Conservation (phyloP, 2,329 filamentous ascomycete species). For the Apiospora arundinis region DNA sequence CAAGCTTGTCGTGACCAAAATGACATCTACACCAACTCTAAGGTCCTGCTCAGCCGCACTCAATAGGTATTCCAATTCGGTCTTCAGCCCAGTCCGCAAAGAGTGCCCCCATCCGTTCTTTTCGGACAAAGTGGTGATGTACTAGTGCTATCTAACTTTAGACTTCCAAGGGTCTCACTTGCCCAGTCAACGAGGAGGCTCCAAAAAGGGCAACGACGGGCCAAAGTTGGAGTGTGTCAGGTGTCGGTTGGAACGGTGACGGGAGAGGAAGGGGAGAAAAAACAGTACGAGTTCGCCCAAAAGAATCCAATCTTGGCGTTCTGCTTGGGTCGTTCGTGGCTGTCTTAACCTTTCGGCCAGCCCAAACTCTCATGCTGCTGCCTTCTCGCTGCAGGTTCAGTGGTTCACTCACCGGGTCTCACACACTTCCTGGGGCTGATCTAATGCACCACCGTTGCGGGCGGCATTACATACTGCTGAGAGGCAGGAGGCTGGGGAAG, state of each 20-base stretch:
- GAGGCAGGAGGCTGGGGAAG: not conserved
- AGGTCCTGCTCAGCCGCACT: not conserved
- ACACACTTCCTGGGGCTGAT: conserved; percentile 11
- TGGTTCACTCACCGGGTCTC: not conserved
- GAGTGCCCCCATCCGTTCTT: not conserved
- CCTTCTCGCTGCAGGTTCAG: not conserved
- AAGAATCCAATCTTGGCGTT: not conserved
- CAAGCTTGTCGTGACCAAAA: not conserved
- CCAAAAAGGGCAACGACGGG: not conserved
- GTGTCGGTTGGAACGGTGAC: conserved; percentile 17
- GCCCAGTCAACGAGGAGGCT: not conserved
- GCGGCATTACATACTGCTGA: not conserved
- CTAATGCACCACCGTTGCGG: conserved; percentile 16
- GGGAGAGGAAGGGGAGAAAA: not conserved
- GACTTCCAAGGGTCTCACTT: conserved; percentile 15
- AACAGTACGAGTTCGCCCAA: not conserved
- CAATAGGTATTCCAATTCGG: not conserved
- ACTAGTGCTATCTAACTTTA: not conserved
- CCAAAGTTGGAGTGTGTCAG: conserved; percentile 10
- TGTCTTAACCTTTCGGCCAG: conserved; percentile 10
- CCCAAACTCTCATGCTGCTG: not conserved
- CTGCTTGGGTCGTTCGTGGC: conserved; percentile 13
- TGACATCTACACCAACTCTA: not conserved
- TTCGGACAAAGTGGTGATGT: conserved; percentile 6
- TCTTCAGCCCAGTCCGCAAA: not conserved